A percentile compares a stretch with the other conserved stretches of the same genome.
These are phyloP conservation scores for Citrus mangshanensis DNA, from an alignment of 345 rosid species.

Conservation along the genomic window DNA sequence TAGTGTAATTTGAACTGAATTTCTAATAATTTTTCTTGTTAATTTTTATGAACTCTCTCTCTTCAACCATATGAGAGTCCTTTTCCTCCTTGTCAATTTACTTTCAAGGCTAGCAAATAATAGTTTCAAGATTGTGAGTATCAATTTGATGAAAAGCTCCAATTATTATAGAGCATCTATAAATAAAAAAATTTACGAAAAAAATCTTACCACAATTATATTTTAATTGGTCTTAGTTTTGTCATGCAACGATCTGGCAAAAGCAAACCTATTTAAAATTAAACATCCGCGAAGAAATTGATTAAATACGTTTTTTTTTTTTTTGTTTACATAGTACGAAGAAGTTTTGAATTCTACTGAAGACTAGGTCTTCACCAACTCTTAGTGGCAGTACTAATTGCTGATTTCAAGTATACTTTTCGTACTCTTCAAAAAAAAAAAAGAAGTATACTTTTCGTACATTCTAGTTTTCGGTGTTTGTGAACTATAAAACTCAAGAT, in stretches of 20 bases:
- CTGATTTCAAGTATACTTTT: not conserved
- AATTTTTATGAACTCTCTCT: not conserved
- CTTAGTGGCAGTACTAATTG: not conserved
- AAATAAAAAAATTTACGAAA: not conserved
- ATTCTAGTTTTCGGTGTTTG: not conserved
- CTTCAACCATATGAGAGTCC: not conserved
- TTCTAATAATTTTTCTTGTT: not conserved
- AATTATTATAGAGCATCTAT: not conserved
- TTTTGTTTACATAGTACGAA: not conserved
- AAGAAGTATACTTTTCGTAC: not conserved
- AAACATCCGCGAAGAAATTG: not conserved
- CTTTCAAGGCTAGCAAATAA: not conserved
- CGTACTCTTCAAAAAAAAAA: not conserved
- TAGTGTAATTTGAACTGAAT: not conserved
- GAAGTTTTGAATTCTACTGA: not conserved
- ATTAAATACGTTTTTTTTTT: not conserved
- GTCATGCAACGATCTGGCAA: not conserved
- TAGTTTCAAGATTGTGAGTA: not conserved
- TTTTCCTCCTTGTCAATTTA: not conserved
- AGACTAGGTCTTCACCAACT: constrained; percentile 8
- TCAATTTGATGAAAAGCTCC: not conserved
- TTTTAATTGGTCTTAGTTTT: not conserved
- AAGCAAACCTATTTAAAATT: not conserved
- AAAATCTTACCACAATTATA: not conserved
- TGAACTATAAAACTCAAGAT: not conserved